Evolutionary conservation across 75 land plant genomes (phyloP), one percentile per base, ranked within the genome.

Genomic region (Cupressus sempervirens): DNA sequence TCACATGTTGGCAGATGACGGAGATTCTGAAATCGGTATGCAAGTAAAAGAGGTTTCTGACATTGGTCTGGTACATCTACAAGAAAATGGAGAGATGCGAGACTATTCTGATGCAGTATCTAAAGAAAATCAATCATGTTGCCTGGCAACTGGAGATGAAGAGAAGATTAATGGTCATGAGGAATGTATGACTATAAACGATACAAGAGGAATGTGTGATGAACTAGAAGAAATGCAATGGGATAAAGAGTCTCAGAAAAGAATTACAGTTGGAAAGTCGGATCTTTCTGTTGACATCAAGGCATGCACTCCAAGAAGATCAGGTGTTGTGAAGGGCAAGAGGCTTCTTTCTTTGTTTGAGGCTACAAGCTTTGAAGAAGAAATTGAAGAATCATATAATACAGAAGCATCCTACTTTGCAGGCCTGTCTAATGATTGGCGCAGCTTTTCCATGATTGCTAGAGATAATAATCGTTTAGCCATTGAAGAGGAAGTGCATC

Each of bases 401-500:
- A 53, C 62, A 82, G 62, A 82, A 52, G n/a, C 41, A 54, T 82
- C 83, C 35, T 53, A 82, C 53, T 30, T 23, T 48, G 36, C 35
- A 82, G 50, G 48, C 40, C 83, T 53, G 40, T 82, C 36, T 82
- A 82, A 50, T 52, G 83, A 82, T 26, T 82, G 83, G 83, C 62
- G 83, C 62, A 82, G 62, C 34, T n/a, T 35, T 45, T 82, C 83
- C 30, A 82, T 82, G 83, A 82, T 53, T 34, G 62, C 40, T 30
- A 84, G 87, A 83, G 88, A 85, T 54, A 85, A 84, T 82, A 76
- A 79, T 83, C 79, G 90, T 56, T 38, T 52, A 46, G 67, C 84
- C 67, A 45, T 93, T 56, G 84, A 86, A 80, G 84, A 89, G 16
- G 93, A 89, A 84, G 62, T 93, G 79, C 81, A 58, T 10, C 29